Base-by-base conservation (phyloP, 225 moss, liverwort and hornwort genomes). In the Sphagnum tenellum region DNA sequence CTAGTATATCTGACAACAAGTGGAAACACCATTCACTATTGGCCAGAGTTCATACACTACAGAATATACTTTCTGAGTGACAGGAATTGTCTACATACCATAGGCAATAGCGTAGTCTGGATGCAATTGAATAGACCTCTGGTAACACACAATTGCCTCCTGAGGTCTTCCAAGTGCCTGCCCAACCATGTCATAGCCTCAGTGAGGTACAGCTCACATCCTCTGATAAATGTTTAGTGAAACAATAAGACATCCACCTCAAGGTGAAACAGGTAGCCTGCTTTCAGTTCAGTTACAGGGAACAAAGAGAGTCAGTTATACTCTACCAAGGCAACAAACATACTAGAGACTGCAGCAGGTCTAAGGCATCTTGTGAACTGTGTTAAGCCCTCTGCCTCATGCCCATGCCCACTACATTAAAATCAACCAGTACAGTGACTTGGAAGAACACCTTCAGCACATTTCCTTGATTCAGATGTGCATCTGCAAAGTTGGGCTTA, bases 91-190 rank as follows among this genome's bases (percentile, higher is more conserved):
- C 62, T 67, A 61, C 88, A 74, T 90, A 98, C 92, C 96, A 68
- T 93, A 98, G 67, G 96, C 96, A 47, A 98, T 98, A 50, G 92
- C 92, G 75, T 93, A 98, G 73, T 93, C 86, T 62, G 93, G 98
- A 46, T 86, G 87, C 77, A 98, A 78, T 66, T 93, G 90, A 63
- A 98, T 93, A 44, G 98, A 89, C 66, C 89, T 82, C 68, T 89
- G 83, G 69, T 98, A 98, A 64, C 87, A 93, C 9, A 62, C 64
- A 64, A 98, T 90, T 10, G 98, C 98, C 50, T 98, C 98, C 56
- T 84, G 90, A 64, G 85, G 93, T 72, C 83, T 83, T 66, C 90
- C 93, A 45, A 98, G 83, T 7, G 98, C 98, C 98, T 98, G 82
- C 73, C 74, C 6, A 6, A 6, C 85, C 52, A 52, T 52, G 52